A percentile compares a stretch with the other conserved stretches of the same genome.
Conservation (phyloP, 2,329 filamentous ascomycete species). For the Pseudocercospora musae region DNA sequence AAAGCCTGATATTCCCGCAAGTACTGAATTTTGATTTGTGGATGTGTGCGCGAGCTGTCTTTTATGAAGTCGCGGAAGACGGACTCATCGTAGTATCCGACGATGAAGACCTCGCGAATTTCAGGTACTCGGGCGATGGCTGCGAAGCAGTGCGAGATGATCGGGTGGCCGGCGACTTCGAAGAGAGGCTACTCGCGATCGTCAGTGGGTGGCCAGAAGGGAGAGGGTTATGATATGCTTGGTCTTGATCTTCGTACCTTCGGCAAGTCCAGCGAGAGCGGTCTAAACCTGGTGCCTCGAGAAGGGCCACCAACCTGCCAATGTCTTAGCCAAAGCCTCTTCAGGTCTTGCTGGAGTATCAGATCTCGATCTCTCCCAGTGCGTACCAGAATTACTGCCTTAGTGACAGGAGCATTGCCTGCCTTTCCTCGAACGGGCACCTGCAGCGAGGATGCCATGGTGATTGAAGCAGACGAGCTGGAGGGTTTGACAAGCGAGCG, state of each 20-base stretch:
- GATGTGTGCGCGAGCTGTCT: conserved; percentile 78
- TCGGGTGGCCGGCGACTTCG: conserved; percentile 95
- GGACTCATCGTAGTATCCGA: conserved; percentile 97
- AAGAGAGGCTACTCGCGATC: conserved; percentile 71
- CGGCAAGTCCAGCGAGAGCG: conserved; percentile 89
- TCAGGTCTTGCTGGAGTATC: not conserved
- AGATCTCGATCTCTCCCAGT: not conserved
- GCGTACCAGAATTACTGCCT: conserved; percentile 87
- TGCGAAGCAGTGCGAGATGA: conserved; percentile 95
- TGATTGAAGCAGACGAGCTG: not conserved
- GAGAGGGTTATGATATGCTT: conserved; percentile 2
- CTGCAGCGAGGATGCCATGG: conserved; percentile 28
- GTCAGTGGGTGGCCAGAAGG: not conserved
- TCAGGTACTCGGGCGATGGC: conserved; percentile 86
- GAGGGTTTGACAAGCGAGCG: not conserved
- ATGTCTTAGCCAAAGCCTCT: conserved; percentile 1
- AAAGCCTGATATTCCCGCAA: conserved; percentile 95
- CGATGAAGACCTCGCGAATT: conserved; percentile 94
- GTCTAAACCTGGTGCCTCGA: conserved; percentile 90
- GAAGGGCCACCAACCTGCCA: conserved; percentile 87
- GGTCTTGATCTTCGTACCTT: conserved; percentile 60
- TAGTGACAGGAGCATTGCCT: conserved; percentile 62
- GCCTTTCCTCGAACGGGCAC: conserved; percentile 32
- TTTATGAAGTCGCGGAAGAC: conserved; percentile 99
- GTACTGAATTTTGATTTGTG: conserved; percentile 87